Conservation (phyloP, 805 yeast genomes). For the Cyberlindnera xishuangbannaensis region DNA sequence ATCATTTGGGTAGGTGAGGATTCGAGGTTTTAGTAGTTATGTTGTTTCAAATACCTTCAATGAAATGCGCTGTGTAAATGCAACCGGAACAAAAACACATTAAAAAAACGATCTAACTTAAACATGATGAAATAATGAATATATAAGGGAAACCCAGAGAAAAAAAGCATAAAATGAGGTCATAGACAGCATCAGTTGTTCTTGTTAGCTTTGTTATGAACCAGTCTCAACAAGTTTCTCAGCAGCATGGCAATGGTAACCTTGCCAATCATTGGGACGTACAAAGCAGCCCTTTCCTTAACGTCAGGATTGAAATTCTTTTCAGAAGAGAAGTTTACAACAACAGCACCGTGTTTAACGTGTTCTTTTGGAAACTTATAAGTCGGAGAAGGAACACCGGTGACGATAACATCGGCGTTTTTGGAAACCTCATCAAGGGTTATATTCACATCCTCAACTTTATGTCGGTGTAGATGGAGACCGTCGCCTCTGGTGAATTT, state of each 20-base stretch:
- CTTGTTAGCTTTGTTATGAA: constrained; percentile 56
- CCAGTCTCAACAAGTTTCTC: constrained; percentile 79
- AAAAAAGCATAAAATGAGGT: no score
- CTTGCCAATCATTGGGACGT: constrained; percentile 94
- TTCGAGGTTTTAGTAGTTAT: no score
- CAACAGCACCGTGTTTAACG: constrained; percentile 83
- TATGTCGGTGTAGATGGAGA: constrained; percentile 72
- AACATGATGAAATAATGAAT: no score
- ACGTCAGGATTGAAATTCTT: constrained; percentile 83
- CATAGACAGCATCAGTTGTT: no score
- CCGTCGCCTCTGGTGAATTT: constrained; percentile 94
- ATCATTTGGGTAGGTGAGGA: no score
- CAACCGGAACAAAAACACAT: no score
- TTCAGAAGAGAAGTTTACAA: constrained; percentile 83
- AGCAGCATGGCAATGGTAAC: constrained; percentile 93
- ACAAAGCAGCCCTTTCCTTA: constrained; percentile 80
- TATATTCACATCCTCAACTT: constrained; percentile 54
- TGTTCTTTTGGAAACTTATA: constrained; percentile 84
- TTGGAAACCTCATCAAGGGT: constrained; percentile 61
- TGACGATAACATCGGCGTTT: constrained; percentile 84
- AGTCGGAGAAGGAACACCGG: constrained; percentile 84
- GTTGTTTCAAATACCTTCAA: no score
- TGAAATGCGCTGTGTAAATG: no score
- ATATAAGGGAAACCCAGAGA: no score
- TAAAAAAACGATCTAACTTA: no score